Percentiles rank a stretch among this genome's conserved stretches.
phyloP scores from a whole-genome alignment of 192 early-diverging fungal genomes.

The Linnemannia zychae region DNA sequence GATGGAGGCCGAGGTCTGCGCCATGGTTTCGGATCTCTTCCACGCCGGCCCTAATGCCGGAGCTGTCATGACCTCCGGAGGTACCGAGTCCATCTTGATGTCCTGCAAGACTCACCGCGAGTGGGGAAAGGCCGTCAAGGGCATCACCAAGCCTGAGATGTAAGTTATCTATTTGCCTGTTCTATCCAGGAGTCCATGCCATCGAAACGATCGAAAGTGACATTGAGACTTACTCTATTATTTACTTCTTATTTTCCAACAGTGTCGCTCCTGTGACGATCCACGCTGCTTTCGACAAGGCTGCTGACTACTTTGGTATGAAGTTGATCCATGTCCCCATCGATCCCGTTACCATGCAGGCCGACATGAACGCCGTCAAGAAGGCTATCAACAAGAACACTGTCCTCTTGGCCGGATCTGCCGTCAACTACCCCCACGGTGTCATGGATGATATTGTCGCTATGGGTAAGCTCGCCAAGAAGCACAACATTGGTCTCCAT shows the following conservation, averaged over 20 bases:
- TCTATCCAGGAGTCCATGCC: too few relatives aligned
- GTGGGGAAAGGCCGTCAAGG: constrained; percentile 81
- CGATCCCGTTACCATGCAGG: constrained; percentile 80
- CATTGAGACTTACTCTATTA: background rate
- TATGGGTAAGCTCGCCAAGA: constrained; percentile 82
- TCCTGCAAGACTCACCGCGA: constrained; percentile 95
- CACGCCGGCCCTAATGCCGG: constrained; percentile 79
- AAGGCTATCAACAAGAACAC: constrained; percentile 93
- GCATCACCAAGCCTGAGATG: constrained; percentile 94
- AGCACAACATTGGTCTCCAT: constrained; percentile 89
- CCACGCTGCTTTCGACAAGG: constrained; percentile 98
- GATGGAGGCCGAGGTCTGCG: constrained; percentile 96
- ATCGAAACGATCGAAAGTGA: background rate
- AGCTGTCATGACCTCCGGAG: constrained; percentile 93
- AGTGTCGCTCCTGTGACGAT: constrained; percentile 92
- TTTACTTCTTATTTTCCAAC: background rate
- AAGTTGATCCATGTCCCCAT: constrained; percentile 89
- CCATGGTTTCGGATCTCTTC: constrained; percentile 93
- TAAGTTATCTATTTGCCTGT: constrained; percentile 55
- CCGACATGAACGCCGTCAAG: constrained; percentile 81
- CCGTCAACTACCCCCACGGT: constrained; percentile 94
- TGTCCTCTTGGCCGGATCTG: constrained; percentile 92
- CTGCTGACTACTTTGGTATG: constrained; percentile 91
- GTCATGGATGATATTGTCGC: constrained; percentile 91
- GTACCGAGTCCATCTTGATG: constrained; percentile 96